Evolutionary conservation across 306 rosid genomes (phyloP).

Genomic region (Casuarina cunninghamiana): DNA sequence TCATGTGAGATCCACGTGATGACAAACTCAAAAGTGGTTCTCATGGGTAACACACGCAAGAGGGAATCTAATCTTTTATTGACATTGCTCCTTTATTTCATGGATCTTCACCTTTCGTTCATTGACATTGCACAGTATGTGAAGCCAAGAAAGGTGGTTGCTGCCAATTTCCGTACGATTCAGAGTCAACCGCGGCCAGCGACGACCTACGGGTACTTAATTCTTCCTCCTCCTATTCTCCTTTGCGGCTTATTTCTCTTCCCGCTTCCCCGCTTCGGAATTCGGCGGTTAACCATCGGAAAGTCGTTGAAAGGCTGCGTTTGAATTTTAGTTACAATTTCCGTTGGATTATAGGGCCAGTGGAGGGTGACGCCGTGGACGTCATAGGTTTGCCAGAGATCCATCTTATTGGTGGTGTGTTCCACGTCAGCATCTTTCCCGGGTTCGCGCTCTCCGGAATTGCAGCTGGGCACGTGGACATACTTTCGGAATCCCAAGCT

Average conservation of each 20-base stretch:
- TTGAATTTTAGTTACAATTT: not conserved
- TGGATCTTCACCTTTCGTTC: too few relatives aligned
- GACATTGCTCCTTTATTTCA: too few relatives aligned
- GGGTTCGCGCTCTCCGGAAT: not conserved
- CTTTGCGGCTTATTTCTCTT: not conserved
- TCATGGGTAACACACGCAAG: too few relatives aligned
- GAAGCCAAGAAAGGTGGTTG: not conserved
- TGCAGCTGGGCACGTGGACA: conserved; percentile 6
- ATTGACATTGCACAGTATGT: too few relatives aligned
- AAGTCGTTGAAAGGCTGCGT: not conserved
- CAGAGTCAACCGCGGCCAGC: not conserved
- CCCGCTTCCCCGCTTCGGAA: not conserved
- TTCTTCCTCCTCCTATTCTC: not conserved
- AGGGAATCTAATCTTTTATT: too few relatives aligned
- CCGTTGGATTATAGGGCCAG: not conserved
- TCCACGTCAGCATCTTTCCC: not conserved
- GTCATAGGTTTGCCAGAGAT: not conserved
- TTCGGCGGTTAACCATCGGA: not conserved
- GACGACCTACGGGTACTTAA: not conserved
- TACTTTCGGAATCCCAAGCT: not conserved
- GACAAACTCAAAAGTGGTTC: too few relatives aligned
- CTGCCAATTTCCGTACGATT: not conserved
- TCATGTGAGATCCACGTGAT: too few relatives aligned
- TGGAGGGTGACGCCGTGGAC: not conserved
- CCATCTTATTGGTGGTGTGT: not conserved